Evolutionary conservation across 2,329 filamentous ascomycete genomes (phyloP), one percentile per base, ranked within the genome.

Genomic region (Dactylellina haptotyla): DNA sequence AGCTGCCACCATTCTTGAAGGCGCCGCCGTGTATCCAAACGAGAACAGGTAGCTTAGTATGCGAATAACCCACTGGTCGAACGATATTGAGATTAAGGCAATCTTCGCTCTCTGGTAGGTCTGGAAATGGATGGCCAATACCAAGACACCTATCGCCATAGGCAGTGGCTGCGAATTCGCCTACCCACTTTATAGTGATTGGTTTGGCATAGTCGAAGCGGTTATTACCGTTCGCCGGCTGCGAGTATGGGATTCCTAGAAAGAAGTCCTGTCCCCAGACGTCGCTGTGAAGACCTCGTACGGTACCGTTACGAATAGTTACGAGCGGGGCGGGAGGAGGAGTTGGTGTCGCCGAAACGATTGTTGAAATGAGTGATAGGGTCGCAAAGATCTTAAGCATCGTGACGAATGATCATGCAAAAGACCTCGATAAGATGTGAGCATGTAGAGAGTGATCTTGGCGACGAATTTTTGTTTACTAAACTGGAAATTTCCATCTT

Each of bases 191-290:
- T 1, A 71, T 70, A 32, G 77, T 77, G 16, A 79, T 69, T 14
- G 46, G 79, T 75, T 80, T 77, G 3, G 81, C 79, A 1, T 82
- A 79, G 46, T 79, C 77, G 76, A 81, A 82, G 3, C 87, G 84
- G 51, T 87, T 81, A 63, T 83, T 80, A 0, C 84, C 84, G 14
- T 83, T 80, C 0, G 85, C 85, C 26, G 85, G 82, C 74, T 86
- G 83, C 1, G 86, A 86, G 77, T 85, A 88, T 0, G 86, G 87
- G 1, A 88, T 83, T 1, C 84, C 85, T 3, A 85, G 78, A 77
- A 86, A 87, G 67, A 83, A 81, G 71, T 87, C 85, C 50, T 85
- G 84, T 23, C 81, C 75, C 64, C 83, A 84, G 0, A 78, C 71
- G 0, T 80, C 56, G 39, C 81, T 82, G 66, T 81, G 78, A 1